Evolutionary conservation across 1,139 yeast genomes (phyloP), one percentile per base, ranked within the genome.

Genomic region (Protomyces inouyei): DNA sequence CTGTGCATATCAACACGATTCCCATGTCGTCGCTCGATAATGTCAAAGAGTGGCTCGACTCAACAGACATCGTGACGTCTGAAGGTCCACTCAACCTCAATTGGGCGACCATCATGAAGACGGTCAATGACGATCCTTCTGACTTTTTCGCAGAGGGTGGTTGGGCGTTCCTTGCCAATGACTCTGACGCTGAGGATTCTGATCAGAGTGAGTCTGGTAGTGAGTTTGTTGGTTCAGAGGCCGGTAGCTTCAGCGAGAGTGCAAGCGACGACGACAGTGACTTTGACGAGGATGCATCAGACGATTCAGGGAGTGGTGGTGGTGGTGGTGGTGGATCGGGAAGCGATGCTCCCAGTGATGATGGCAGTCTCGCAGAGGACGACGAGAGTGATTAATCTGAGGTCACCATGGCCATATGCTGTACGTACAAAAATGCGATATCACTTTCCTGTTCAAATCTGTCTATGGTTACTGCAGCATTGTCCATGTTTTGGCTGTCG

Each of bases 101-200:
- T 77, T 93, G 99, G 99, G 82, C 85, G 16, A 87, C 92, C 46
- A 92, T 93, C 74, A 93, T 95, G 97, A 92, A 91, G 77, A 91
- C 97, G 0, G 85, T 93, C 66, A 84, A 83, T 70, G 86, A 92
- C 10, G 98, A 93, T 75, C 98, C 98, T 18, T 90, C 90, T 74
- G 95, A 90, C 73, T 93, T 93, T 78, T 93, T 92, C 76, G 93
- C 88, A 72, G 74, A 73, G 25, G 98, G 98, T 64, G 98, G 98
- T 64, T 93, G 99, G 99, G 83, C 85, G 52, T 90, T 93, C 83
- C 83, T 93, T 75, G 78, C 79, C 65, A 88, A 81, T 64, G 84
- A 75, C 43, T 83, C 80, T 28, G 86, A 80, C 68, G 83, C 80
- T 60, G 85, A 78, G 61, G 82, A 76, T 21, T 76, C 76, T 43